phyloP scores from a whole-genome alignment of 2,329 filamentous ascomycete genomes.

The Pseudogymnoascus sp. region DNA sequence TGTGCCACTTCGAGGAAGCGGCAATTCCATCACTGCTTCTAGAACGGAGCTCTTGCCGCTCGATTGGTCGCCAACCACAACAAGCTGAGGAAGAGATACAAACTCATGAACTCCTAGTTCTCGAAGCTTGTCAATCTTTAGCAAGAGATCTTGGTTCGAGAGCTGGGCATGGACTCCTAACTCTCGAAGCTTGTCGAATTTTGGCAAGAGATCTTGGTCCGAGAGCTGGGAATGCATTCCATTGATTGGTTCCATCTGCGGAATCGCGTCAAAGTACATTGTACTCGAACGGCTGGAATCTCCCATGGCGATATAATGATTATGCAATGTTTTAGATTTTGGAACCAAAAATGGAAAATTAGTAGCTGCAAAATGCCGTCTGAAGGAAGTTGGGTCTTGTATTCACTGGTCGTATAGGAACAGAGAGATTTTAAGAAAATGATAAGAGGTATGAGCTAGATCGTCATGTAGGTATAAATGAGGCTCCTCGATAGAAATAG shows the following conservation, averaged over 20 bases:
- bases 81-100: constrained; percentile 22
- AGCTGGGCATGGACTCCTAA: not conserved
- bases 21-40: constrained; percentile 28
- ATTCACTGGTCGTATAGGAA: not conserved
- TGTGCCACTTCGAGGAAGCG: constrained; percentile 31
- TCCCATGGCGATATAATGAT: not conserved
- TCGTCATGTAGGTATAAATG: not conserved
- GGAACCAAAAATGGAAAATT: not conserved
- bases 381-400: not conserved
- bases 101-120: constrained; percentile 11
- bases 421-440: not conserved
- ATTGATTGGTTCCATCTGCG: not conserved
- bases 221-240: not conserved
- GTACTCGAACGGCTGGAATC: not conserved
- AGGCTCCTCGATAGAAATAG: not conserved
- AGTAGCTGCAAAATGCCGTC: not conserved
- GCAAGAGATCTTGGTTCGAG: not conserved
- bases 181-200: not conserved
- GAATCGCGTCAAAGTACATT: not conserved
- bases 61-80: constrained; percentile 34
- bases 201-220: not conserved
- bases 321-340: not conserved
- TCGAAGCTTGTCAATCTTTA: not conserved
- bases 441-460: not conserved
- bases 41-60: constrained; percentile 30